Percentiles rank a stretch among this genome's conserved stretches.
Evolutionary conservation across 148 eudicot genomes (phyloP).

Genomic region (Camellia granthamiana): DNA sequence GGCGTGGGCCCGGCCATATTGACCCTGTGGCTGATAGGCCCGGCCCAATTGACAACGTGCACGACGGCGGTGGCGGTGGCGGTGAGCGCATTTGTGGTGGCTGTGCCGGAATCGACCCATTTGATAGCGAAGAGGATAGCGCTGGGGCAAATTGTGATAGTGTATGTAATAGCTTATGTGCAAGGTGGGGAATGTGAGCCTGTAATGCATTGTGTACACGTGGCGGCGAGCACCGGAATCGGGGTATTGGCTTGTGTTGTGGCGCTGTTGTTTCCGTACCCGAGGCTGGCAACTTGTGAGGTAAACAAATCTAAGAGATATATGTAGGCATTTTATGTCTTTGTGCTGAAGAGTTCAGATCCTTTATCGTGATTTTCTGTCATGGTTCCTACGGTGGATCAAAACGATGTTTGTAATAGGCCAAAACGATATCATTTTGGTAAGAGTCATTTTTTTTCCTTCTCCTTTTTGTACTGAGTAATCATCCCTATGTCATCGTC

Average conservation of each 20-base stretch:
- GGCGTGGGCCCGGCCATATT: constrained; percentile 55
- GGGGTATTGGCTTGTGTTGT: constrained; percentile 68
- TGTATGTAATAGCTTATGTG: constrained; percentile 53
- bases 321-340: background rate
- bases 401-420: too few species aligned
- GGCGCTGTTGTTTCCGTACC: constrained; percentile 67
- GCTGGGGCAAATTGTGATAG: constrained; percentile 64
- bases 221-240: constrained; percentile 67
- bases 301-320: constrained; percentile 23
- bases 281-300: constrained; percentile 54
- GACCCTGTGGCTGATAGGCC: constrained; percentile 54
- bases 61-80: constrained; percentile 50
- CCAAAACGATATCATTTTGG: too few species aligned
- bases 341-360: background rate
- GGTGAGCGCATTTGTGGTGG: constrained; percentile 47
- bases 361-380: background rate
- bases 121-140: constrained; percentile 60
- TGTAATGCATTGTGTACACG: constrained; percentile 72
- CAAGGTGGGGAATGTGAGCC: constrained; percentile 39
- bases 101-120: constrained; percentile 51
- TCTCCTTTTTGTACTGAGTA: too few species aligned
- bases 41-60: constrained; percentile 35
- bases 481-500: too few species aligned
- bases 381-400: too few species aligned
- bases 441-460: too few species aligned